Evolutionary conservation across 176 grass and related monocot species (phyloP), one percentile per base, ranked within the genome.

Genomic region (Thinopyrum elongatum): DNA sequence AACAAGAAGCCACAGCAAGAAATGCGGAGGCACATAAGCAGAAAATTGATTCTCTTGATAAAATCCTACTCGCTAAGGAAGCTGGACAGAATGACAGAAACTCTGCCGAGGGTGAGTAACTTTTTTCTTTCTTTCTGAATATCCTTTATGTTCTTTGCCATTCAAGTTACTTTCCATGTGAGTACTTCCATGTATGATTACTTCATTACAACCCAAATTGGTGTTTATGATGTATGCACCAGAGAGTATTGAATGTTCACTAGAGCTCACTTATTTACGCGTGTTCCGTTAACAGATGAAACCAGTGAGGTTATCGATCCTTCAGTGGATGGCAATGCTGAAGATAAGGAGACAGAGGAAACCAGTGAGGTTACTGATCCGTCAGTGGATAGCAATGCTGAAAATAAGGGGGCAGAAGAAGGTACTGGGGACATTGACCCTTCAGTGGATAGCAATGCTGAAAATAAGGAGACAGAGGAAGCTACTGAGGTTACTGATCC

Each of bases 11-110:
- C 51, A 95, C 88, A 1, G 83, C 88, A 27, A 88, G 82, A 92
- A 98, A 98, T 89, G 96, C 96, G 5, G 90, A 91, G 66, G 82
- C 78, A 21, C 95, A 98, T 74, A 89, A 87, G 71, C 86, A 95
- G 79, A 92, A 62, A 78, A 19, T 91, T 65, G 91, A 84, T 42
- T 89, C 86, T 26, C 86, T 98, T 82, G 91, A 95, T 72, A 84
- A 83, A 72, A 61, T 89, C 68, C 59, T 95, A 55, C 70, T 49
- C 9, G 84, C 49, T 6, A 83, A 94, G 30, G 82, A 90, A 73
- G 82, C 15, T 70, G 46, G 1, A 10, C 53, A 84, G 78, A 84
- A 80, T 36, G 66, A 76, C 76, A 70, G 41, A 70, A 83, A 80
- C 31, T 68, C 62, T 74, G 34, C 59, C 33, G 90, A 94, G 87